A percentile compares a stretch with the other conserved stretches of the same genome.
Evolutionary conservation across 177 flowering plant genomes (phyloP).

Genomic region (Telopea speciosissima): DNA sequence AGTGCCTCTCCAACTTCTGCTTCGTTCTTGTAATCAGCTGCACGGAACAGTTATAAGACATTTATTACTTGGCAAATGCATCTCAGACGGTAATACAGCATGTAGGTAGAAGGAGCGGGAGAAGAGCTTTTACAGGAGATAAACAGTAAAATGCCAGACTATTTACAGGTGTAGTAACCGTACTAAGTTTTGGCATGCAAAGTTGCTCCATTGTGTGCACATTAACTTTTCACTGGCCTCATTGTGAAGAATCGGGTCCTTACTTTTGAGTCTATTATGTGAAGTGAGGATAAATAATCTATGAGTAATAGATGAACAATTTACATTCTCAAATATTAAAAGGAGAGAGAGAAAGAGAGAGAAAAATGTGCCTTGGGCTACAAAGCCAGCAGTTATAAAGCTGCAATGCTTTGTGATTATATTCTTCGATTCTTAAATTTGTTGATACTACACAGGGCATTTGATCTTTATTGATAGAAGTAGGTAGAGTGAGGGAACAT

Average conservation of each 20-base stretch:
- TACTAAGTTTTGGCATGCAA: neutral
- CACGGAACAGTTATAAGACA: conserved; percentile 15
- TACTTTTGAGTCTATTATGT: neutral
- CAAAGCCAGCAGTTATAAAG: too few relatives aligned
- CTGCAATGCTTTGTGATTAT: too few relatives aligned
- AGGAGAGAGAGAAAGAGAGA: too few relatives aligned
- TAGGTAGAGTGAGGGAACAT: neutral
- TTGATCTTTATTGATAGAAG: neutral
- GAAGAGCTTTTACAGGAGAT: too few relatives aligned
- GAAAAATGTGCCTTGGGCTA: too few relatives aligned
- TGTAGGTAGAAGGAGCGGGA: neutral
- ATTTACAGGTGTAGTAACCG: neutral
- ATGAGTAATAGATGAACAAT: neutral
- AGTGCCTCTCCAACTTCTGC: conserved; percentile 91
- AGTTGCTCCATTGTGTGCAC: neutral
- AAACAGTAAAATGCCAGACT: neutral
- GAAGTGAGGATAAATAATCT: neutral
- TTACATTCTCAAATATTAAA: too few relatives aligned
- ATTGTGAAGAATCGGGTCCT: neutral
- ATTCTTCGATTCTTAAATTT: too few relatives aligned
- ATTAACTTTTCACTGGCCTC: neutral
- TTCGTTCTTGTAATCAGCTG: conserved; percentile 94
- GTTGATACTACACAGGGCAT: neutral
- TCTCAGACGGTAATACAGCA: neutral
- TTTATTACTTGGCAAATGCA: neutral